Conservation (phyloP, 2,329 filamentous ascomycete genomes). For the Pseudogymnoascus sp. region DNA sequence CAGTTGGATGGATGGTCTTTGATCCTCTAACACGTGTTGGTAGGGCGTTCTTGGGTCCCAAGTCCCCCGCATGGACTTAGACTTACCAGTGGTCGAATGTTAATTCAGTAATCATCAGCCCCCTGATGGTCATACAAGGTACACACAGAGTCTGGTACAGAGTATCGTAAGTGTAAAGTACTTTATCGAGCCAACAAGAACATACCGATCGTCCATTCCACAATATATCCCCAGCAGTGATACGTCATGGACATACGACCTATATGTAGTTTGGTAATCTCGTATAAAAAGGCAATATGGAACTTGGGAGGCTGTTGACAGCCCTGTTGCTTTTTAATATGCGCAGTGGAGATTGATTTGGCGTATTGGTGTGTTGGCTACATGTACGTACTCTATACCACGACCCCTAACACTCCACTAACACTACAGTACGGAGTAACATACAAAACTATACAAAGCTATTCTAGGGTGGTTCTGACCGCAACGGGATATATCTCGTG, state of each 20-base stretch:
- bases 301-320: neutral
- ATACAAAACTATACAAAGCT: neutral
- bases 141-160: too few species aligned
- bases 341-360: neutral
- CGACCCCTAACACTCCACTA: neutral
- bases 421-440: neutral
- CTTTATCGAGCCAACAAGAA: neutral
- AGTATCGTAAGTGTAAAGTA: constrained; percentile 2
- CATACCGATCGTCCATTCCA: neutral
- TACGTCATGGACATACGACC: neutral
- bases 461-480: neutral
- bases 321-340: neutral
- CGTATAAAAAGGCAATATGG: neutral
- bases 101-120: neutral
- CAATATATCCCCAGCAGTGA: neutral
- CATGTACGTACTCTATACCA: neutral
- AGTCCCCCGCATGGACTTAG: neutral
- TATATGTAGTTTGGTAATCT: neutral
- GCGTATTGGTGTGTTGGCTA: neutral
- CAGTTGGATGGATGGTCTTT: neutral
- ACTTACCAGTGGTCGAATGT: neutral
- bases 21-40: neutral
- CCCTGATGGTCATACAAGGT: neutral
- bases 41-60: neutral
- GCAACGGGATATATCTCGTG: neutral